phyloP scores from a whole-genome alignment of 345 rosid genomes.

The Combretum micranthum region DNA sequence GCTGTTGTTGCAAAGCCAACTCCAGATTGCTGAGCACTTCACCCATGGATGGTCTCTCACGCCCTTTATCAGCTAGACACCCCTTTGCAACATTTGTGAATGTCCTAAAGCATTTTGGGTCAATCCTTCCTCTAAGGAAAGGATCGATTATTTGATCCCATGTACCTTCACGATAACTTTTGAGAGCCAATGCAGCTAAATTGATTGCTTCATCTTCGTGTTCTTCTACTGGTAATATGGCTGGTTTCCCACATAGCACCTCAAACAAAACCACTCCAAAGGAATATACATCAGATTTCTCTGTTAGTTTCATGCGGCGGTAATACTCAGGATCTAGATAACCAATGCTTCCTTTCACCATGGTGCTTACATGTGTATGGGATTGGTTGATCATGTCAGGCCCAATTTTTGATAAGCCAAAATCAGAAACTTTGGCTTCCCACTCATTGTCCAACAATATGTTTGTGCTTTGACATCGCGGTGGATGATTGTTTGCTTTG shows the following conservation, averaged over 20 bases:
- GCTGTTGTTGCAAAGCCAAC: constrained; percentile 1
- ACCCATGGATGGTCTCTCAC: constrained; percentile 15
- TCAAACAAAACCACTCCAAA: constrained; percentile 24
- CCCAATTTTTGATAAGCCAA: constrained; percentile 18
- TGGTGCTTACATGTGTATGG: constrained; percentile 1
- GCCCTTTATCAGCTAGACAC: constrained; percentile 14
- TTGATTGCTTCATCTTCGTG: constrained; percentile 2
- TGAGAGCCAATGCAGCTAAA: constrained; percentile 9
- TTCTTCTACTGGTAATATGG: background rate
- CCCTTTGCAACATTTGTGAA: constrained; percentile 8
- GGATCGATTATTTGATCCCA: constrained; percentile 16
- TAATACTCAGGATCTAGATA: constrained; percentile 19
- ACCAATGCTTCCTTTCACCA: constrained; percentile 19
- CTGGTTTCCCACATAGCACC: constrained; percentile 14
- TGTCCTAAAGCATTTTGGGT: constrained; percentile 4
- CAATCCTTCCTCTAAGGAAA: constrained; percentile 10
- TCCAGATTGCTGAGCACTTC: constrained; percentile 20
- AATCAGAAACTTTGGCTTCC: constrained; percentile 15
- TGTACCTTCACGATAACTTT: background rate
- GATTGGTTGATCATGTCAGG: constrained; percentile 8
- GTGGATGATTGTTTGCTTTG: constrained; percentile 17
- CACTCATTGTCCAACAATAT: constrained; percentile 17
- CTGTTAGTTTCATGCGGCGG: constrained; percentile 7
- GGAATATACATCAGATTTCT: constrained; percentile 19
- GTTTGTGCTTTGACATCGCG: constrained; percentile 19